phyloP scores from a whole-genome alignment of 352 stramenopile species.

The Globisporangium canariense region DNA sequence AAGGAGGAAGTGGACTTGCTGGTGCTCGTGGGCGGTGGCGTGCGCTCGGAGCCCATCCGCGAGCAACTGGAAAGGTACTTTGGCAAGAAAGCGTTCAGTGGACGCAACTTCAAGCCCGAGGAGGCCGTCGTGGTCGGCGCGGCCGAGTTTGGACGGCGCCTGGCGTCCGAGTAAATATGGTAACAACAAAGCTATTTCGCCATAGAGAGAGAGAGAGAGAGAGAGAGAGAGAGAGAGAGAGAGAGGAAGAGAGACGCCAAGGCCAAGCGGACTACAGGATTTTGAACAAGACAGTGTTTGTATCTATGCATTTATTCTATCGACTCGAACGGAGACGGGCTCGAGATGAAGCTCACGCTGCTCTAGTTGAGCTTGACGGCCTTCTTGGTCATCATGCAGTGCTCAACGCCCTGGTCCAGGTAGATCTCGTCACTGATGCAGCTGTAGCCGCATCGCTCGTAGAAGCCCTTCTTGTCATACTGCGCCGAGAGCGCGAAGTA shows the following conservation, averaged over 20 bases:
- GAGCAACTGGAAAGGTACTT: slow-evolving; percentile 52
- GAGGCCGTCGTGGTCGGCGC: slow-evolving; percentile 61
- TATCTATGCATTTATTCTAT: slow-evolving; percentile 1
- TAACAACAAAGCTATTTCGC: not conserved
- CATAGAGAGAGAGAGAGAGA: not conserved
- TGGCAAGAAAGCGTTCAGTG: slow-evolving; percentile 38
- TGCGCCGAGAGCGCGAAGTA: slow-evolving; percentile 44
- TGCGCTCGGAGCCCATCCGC: slow-evolving; percentile 48
- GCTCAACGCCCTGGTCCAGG: slow-evolving; percentile 45
- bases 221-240: too few relatives aligned
- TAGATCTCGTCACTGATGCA: slow-evolving; percentile 48
- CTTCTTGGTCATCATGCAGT: slow-evolving; percentile 32
- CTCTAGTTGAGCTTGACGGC: slow-evolving; percentile 2
- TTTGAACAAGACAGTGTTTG: not conserved
- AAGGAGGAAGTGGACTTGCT: slow-evolving; percentile 41
- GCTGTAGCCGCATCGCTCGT: slow-evolving; percentile 64
- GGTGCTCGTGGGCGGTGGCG: slow-evolving; percentile 57
- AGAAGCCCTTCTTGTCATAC: slow-evolving; percentile 56
- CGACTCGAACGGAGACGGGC: too few relatives aligned
- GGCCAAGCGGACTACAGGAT: not conserved
- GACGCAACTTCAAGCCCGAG: slow-evolving; percentile 49
- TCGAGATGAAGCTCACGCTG: not conserved
- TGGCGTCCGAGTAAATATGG: slow-evolving; percentile 20
- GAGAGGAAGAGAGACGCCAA: too few relatives aligned
- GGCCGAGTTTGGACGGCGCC: slow-evolving; percentile 48